Conservation (phyloP, 1,139 yeast genomes). For the Taphrina wiesneri region DNA sequence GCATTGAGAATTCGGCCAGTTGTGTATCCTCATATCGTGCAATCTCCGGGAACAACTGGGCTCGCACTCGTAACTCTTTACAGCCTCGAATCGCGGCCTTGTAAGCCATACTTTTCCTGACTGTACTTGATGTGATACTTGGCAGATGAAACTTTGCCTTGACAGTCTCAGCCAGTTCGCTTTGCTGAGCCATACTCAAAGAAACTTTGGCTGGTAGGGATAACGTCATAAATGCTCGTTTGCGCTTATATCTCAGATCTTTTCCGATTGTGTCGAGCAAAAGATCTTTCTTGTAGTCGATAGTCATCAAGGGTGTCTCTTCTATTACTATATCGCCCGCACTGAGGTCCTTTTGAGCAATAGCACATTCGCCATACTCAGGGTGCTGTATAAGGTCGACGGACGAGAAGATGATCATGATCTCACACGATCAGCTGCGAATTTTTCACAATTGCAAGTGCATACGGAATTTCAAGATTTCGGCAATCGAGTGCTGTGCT, state of each 20-base stretch:
- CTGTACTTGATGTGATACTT: not conserved
- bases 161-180: not conserved
- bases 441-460: too few relatives aligned
- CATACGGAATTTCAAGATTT: too few relatives aligned
- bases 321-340: conserved; percentile 24
- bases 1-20: conserved; percentile 10
- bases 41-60: conserved; percentile 3
- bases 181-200: not conserved
- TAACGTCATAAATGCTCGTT: conserved; percentile 27
- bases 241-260: conserved; percentile 10
- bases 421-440: not conserved
- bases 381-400: conserved; percentile 5
- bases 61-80: conserved; percentile 1
- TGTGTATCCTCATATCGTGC: not conserved
- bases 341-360: conserved; percentile 6
- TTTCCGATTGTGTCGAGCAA: not conserved
- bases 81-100: conserved; percentile 14
- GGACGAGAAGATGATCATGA: not conserved
- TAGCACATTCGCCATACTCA: conserved; percentile 26
- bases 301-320: conserved; percentile 12
- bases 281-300: conserved; percentile 9
- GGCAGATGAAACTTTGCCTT: conserved; percentile 6
- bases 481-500: too few relatives aligned
- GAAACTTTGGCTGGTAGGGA: conserved; percentile 14
- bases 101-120: conserved; percentile 5